Evolutionary conservation across 1,139 yeast species (phyloP).

Genomic region (Hemisphaericaspora xylofermentans): DNA sequence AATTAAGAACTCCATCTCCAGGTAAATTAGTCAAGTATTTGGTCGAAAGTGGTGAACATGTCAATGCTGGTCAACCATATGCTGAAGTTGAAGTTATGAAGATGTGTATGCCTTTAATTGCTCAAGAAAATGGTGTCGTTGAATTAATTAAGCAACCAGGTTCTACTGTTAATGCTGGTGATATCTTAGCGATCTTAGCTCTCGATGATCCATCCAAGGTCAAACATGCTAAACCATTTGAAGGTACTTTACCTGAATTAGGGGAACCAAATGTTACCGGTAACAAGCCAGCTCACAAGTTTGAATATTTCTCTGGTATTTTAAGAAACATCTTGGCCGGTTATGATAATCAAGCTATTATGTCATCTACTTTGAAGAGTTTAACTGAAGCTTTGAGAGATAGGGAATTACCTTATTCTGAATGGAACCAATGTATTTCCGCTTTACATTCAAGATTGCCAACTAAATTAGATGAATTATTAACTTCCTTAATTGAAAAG

Average conservation of each 20-base stretch:
- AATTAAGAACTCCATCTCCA: slow-evolving; percentile 96
- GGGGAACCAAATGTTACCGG: slow-evolving; percentile 86
- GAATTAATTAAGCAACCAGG: slow-evolving; percentile 98
- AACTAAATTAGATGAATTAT: slow-evolving; percentile 64
- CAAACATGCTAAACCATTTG: slow-evolving; percentile 93
- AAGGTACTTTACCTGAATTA: slow-evolving; percentile 86
- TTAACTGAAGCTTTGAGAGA: slow-evolving; percentile 72
- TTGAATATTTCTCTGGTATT: slow-evolving; percentile 55
- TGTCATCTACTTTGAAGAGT: slow-evolving; percentile 76
- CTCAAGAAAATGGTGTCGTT: slow-evolving; percentile 89
- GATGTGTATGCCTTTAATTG: slow-evolving; percentile 92
- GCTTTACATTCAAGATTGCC: slow-evolving; percentile 94
- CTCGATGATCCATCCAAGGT: slow-evolving; percentile 97
- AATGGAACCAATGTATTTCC: slow-evolving; percentile 83
- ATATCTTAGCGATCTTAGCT: slow-evolving; percentile 89
- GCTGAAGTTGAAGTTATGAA: slow-evolving; percentile 99
- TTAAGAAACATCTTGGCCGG: slow-evolving; percentile 82
- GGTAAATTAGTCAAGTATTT: slow-evolving; percentile 93
- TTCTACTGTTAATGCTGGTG: slow-evolving; percentile 93
- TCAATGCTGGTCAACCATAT: slow-evolving; percentile 86
- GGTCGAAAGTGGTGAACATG: slow-evolving; percentile 94
- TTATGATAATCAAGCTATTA: slow-evolving; percentile 90
- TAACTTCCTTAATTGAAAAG: slow-evolving; percentile 66
- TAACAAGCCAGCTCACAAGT: slow-evolving; percentile 78
- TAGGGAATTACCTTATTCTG: slow-evolving; percentile 85